Evolutionary conservation across 768 basidiomycete species (phyloP).

Genomic region (Kwoniella heveanensis): DNA sequence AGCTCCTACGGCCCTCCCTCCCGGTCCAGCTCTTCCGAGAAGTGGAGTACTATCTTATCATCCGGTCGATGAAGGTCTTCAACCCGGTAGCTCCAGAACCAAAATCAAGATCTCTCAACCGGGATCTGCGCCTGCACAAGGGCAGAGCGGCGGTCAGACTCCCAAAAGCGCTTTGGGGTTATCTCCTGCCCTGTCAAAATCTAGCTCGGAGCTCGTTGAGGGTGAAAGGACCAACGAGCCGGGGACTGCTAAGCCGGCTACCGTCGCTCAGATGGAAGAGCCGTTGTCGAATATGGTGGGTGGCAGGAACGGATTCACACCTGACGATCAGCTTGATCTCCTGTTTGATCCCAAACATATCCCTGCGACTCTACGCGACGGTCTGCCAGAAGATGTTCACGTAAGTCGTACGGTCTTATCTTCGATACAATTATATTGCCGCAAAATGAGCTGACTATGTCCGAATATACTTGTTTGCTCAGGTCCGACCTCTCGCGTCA

Average conservation of each 20-base stretch:
- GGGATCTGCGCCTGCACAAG: neutral
- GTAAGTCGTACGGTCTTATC: conserved; percentile 57
- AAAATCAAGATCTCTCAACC: conserved; percentile 32
- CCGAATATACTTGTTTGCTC: neutral
- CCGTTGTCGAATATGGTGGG: neutral
- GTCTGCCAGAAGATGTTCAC: conserved; percentile 69
- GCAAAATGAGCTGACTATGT: conserved; percentile 4
- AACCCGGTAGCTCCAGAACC: conserved; percentile 43
- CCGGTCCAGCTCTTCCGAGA: conserved; percentile 39
- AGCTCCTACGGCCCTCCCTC: conserved; percentile 33
- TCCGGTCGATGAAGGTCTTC: conserved; percentile 36
- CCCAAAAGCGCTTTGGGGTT: neutral
- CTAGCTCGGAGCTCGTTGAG: conserved; percentile 2
- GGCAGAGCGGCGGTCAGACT: neutral
- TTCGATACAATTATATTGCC: neutral
- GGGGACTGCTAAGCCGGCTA: conserved; percentile 10
- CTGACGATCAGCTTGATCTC: conserved; percentile 71
- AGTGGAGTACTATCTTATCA: conserved; percentile 39
- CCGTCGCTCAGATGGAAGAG: conserved; percentile 9
- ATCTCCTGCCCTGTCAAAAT: conserved; percentile 1
- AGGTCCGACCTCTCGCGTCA: conserved; percentile 77
- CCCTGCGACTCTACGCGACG: conserved; percentile 64
- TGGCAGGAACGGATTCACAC: conserved; percentile 61
- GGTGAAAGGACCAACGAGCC: conserved; percentile 12
- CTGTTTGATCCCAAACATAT: conserved; percentile 75